Evolutionary conservation across 371 early-diverging fungal species (phyloP).

Genomic region (Apophysomyces elegans): DNA sequence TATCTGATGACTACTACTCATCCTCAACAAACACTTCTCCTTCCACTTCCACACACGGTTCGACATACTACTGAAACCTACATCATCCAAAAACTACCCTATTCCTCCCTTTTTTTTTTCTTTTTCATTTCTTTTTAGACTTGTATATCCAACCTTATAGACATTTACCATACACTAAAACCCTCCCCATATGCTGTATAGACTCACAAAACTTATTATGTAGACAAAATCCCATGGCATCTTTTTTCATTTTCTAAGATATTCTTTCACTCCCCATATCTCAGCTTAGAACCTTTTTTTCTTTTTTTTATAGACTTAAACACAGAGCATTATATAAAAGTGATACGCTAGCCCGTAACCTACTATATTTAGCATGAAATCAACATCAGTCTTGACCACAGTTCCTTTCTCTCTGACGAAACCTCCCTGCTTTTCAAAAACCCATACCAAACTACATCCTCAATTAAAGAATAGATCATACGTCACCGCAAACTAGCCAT

Average conservation of each 20-base stretch:
- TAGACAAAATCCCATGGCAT: not conserved
- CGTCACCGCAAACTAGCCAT: too few relatives aligned
- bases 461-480: too few relatives aligned
- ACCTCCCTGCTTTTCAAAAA: too few relatives aligned
- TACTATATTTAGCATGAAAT: too few relatives aligned
- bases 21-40: constrained; percentile 2
- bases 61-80: not conserved
- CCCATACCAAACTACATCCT: too few relatives aligned
- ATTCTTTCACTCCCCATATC: not conserved
- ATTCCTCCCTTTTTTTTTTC: too few relatives aligned
- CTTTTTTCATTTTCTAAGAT: not conserved
- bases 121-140: not conserved
- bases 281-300: not conserved
- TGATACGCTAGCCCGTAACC: too few relatives aligned
- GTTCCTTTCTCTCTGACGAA: too few relatives aligned
- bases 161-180: not conserved
- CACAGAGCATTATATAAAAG: not conserved
- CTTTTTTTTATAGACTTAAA: not conserved
- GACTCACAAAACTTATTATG: not conserved
- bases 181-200: constrained; percentile 1
- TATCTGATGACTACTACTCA: constrained; percentile 7
- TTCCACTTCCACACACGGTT: not conserved
- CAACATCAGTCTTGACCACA: too few relatives aligned
- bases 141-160: constrained; percentile 6
- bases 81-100: not conserved